Evolutionary conservation across 2,329 filamentous ascomycete species (phyloP), one percentile per base, ranked within the genome.

Genomic region (Apiospora phragmitis): DNA sequence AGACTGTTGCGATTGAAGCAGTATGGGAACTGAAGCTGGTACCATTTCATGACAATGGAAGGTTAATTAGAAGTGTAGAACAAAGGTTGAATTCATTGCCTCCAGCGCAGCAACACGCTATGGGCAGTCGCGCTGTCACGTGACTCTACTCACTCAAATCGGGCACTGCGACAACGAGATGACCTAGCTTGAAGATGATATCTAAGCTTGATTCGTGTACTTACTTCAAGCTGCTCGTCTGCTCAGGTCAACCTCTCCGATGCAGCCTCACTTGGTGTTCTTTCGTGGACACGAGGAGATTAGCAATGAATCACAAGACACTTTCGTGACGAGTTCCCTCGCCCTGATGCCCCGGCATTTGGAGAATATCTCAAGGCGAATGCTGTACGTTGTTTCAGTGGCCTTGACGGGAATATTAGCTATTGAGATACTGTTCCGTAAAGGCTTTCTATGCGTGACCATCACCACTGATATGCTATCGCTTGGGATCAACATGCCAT

Each of bases 401-500:
- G 43, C 6, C 43, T 45, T 21, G 43, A 21, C 43, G 43, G 43
- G 43, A 5, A 21, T 45, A 21, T 45, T 21, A 5, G 43, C 43
- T 21, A 18, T 45, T 21, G 43, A 45, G 6, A 45, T 45, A 21
- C 18, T 45, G 43, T 45, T 45, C 21, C 43, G 43, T 8, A 45
- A 45, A 45, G 43, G 43, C 6, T 45, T 21, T 21, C 7, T 45
- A 18, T 18, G 43, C 7, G 43, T 8, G 21, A 18, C 21, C 1
- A 21, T 45, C 18, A 18, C 43, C 6, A 45, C 43, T 45, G 43
- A 18, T 21, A 45, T 18, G 43, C 85, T 94, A 29, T 91, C 91
- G 1, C 83, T 95, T 4, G 93, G 93, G 83, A 92, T 95, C 82
- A 95, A 94, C 75, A 93, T 94, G 91, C 93, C 93, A 12, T 95